Evolutionary conservation across 257 asterid species (phyloP).

Genomic region (Nyctanthes arbortristis): DNA sequence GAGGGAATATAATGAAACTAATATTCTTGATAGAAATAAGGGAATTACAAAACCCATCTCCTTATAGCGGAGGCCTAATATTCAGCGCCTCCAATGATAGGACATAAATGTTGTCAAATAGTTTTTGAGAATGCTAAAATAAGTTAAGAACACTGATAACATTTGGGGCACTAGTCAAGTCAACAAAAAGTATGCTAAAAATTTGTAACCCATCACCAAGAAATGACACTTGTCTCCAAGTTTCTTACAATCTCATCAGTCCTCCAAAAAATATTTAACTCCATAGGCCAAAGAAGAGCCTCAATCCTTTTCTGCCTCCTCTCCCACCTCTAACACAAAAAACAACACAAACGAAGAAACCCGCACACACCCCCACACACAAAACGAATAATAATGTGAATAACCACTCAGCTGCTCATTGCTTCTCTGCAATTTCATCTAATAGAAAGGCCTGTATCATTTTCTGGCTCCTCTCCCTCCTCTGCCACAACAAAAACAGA

Average conservation of each 20-base stretch:
- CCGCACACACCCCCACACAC: too few relatives aligned
- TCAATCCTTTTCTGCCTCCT: not conserved
- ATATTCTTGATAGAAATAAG: not conserved
- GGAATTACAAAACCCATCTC: not conserved
- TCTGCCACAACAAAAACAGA: not conserved
- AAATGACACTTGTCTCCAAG: not conserved
- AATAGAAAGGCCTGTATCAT: not conserved
- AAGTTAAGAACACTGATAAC: not conserved
- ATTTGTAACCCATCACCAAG: slow-evolving; percentile 5
- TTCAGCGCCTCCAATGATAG: not conserved
- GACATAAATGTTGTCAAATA: too few relatives aligned
- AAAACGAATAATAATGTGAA: too few relatives aligned
- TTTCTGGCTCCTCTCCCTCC: not conserved
- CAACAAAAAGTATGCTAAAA: slow-evolving; percentile 2
- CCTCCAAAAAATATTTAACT: not conserved
- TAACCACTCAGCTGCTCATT: too few relatives aligned
- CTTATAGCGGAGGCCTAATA: not conserved
- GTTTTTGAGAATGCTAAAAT: not conserved
- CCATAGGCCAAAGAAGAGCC: not conserved
- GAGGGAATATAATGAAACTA: too few relatives aligned
- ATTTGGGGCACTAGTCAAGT: not conserved
- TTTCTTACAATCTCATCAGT: not conserved
- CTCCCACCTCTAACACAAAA: not conserved
- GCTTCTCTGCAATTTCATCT: too few relatives aligned
- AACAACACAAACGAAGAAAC: too few relatives aligned